phyloP scores from a whole-genome alignment of 2,329 filamentous ascomycete genomes.

The Penicillium sp. region DNA sequence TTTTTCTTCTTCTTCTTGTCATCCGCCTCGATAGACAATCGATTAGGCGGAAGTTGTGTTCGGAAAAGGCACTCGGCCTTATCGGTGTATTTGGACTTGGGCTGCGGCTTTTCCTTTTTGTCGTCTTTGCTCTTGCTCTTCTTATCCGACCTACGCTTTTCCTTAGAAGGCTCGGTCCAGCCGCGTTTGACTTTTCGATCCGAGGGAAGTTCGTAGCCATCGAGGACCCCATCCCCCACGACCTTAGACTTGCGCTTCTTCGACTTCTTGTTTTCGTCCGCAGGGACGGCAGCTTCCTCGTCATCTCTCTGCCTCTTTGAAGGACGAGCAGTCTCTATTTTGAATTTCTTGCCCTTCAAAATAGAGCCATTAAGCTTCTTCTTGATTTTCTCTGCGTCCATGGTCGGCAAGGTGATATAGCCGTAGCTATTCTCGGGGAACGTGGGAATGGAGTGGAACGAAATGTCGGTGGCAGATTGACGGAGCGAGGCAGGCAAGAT shows the following conservation, averaged over 20 bases:
- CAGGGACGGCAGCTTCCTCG: conserved; percentile 36
- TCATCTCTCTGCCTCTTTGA: conserved; percentile 48
- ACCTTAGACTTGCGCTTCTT: conserved; percentile 52
- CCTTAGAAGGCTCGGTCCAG: conserved; percentile 66
- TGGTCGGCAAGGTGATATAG: conserved; percentile 73
- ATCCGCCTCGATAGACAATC: conserved; percentile 29
- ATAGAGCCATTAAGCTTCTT: conserved; percentile 85
- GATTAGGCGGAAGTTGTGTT: conserved; percentile 64
- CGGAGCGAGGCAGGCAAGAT: conserved; percentile 66
- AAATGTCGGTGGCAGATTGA: conserved; percentile 68
- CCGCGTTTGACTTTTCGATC: conserved; percentile 80
- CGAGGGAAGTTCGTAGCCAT: conserved; percentile 65
- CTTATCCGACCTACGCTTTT: conserved; percentile 44
- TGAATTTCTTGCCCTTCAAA: conserved; percentile 77
- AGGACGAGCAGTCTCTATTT: conserved; percentile 73
- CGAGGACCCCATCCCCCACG: conserved; percentile 43
- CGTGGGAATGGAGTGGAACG: conserved; percentile 79
- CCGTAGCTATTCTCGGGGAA: conserved; percentile 90
- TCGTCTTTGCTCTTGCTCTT: conserved; percentile 53
- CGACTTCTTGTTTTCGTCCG: conserved; percentile 41
- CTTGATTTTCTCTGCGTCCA: conserved; percentile 83
- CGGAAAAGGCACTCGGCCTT: conserved; percentile 80
- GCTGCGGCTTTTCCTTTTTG: conserved; percentile 53
- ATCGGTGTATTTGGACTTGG: conserved; percentile 74
- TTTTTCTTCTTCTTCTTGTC: conserved; percentile 54